Conservation (phyloP, 495 filamentous ascomycete species). For the Jackrogersella minutella region DNA sequence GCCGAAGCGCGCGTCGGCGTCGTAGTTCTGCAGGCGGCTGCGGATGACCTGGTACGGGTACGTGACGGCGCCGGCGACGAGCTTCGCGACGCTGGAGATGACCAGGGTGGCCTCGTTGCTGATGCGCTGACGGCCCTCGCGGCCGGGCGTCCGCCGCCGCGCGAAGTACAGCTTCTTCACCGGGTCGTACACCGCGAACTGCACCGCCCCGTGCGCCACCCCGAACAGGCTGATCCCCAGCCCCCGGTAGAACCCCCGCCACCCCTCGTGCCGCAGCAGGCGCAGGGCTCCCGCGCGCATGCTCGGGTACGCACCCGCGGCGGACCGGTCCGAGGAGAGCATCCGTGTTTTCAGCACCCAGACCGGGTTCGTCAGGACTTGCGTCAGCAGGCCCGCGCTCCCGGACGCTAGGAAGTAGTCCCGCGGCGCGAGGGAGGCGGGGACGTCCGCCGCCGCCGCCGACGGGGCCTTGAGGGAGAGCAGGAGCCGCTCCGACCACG, state of each 20-base stretch:
- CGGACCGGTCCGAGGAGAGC: constrained; percentile 77
- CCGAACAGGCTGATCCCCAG: constrained; percentile 84
- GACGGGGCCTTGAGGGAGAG: constrained; percentile 30
- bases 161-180: constrained; percentile 67
- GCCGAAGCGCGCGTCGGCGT: constrained; percentile 73
- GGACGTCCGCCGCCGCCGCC: not conserved
- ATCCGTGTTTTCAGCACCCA: constrained; percentile 99
- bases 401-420: constrained; percentile 89
- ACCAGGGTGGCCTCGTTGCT: constrained; percentile 79
- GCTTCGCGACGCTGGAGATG: constrained; percentile 81
- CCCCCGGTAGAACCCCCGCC: constrained; percentile 82
- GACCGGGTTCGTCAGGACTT: constrained; percentile 89
- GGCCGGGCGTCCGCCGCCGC: constrained; percentile 47
- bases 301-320: constrained; percentile 82
- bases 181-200: constrained; percentile 95
- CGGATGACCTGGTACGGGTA: constrained; percentile 95
- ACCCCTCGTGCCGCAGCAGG: constrained; percentile 73
- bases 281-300: constrained; percentile 71
- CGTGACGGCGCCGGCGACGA: constrained; percentile 84
- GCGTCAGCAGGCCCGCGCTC: constrained; percentile 75
- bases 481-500: constrained; percentile 53
- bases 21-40: constrained; percentile 86
- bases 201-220: constrained; percentile 93
- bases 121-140: constrained; percentile 53
- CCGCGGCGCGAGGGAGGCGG: constrained; percentile 61